Conservation (phyloP, 2,329 filamentous ascomycete species). For the Aureobasidium uvarum region DNA sequence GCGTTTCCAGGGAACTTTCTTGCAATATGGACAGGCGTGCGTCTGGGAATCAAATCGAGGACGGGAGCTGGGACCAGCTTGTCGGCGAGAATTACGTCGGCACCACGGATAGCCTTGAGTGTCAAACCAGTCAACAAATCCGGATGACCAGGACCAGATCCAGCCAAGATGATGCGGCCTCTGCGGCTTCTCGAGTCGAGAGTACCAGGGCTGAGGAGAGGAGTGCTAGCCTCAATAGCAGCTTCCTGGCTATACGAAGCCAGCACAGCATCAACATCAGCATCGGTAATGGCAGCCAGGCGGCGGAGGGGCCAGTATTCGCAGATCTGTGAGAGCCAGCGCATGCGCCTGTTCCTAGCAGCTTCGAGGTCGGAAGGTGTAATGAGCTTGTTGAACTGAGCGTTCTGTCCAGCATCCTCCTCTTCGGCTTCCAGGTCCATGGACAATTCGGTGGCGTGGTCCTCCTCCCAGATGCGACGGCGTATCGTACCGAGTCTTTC, state of each 20-base stretch:
- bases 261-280: slow-evolving; percentile 75
- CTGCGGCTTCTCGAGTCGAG: slow-evolving; percentile 38
- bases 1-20: slow-evolving; percentile 98
- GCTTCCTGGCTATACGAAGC: slow-evolving; percentile 57
- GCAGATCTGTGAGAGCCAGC: slow-evolving; percentile 94
- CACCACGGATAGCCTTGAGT: slow-evolving; percentile 69
- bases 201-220: slow-evolving; percentile 33
- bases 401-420: slow-evolving; percentile 68
- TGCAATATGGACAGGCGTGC: slow-evolving; percentile 86
- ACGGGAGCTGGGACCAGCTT: slow-evolving; percentile 84
- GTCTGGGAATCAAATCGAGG: slow-evolving; percentile 82
- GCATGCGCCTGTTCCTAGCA: slow-evolving; percentile 75
- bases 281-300: slow-evolving; percentile 74
- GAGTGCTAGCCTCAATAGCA: slow-evolving; percentile 35
- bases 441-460: slow-evolving; percentile 56
- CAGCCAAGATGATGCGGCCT: slow-evolving; percentile 82
- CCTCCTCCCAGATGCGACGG: slow-evolving; percentile 70
- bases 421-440: slow-evolving; percentile 45
- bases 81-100: slow-evolving; percentile 79
- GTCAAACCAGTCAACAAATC: slow-evolving; percentile 84
- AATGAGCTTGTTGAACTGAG: slow-evolving; percentile 81
- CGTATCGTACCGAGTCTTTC: slow-evolving; percentile 72
- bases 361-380: slow-evolving; percentile 70
- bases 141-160: slow-evolving; percentile 88
- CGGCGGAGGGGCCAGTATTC: slow-evolving; percentile 95